Percentiles rank a stretch among this genome's conserved stretches.
phyloP scores from a whole-genome alignment of 495 filamentous ascomycete genomes.

The Annulohypoxylon nitens region DNA sequence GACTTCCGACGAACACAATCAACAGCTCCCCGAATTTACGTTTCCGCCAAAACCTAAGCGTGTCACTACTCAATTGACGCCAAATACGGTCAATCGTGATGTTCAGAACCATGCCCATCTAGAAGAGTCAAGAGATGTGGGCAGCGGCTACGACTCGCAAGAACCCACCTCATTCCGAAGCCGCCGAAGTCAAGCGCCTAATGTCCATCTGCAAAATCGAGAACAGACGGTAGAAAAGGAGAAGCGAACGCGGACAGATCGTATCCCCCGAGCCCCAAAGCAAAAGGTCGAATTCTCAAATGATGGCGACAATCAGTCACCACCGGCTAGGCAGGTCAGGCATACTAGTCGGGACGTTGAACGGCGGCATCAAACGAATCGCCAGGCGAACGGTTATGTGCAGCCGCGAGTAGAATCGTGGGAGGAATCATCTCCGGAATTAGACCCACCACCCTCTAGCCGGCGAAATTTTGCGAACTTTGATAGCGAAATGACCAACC shows the following conservation, averaged over 20 bases:
- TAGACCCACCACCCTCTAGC: neutral
- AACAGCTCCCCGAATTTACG: slow-evolving; percentile 40
- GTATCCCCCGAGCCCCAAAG: slow-evolving; percentile 20
- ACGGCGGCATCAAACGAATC: slow-evolving; percentile 4
- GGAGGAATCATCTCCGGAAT: slow-evolving; percentile 19
- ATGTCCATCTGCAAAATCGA: slow-evolving; percentile 10
- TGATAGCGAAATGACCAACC: neutral
- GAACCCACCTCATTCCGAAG: slow-evolving; percentile 31
- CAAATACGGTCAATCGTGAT: slow-evolving; percentile 32
- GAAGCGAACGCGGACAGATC: slow-evolving; percentile 39
- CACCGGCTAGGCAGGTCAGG: slow-evolving; percentile 8
- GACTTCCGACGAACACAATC: slow-evolving; percentile 18
- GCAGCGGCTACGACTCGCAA: slow-evolving; percentile 23
- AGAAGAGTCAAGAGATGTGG: slow-evolving; percentile 29
- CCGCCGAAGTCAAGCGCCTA: slow-evolving; percentile 36
- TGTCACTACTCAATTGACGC: slow-evolving; percentile 30
- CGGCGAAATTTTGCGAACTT: slow-evolving; percentile 2
- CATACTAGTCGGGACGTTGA: slow-evolving; percentile 15
- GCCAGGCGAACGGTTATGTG: slow-evolving; percentile 30
- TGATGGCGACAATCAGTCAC: slow-evolving; percentile 15
- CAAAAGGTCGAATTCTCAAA: slow-evolving; percentile 17
- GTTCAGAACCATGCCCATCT: slow-evolving; percentile 32
- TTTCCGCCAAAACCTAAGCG: slow-evolving; percentile 37
- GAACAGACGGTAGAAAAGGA: slow-evolving; percentile 43
- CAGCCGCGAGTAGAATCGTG: slow-evolving; percentile 28